These are phyloP conservation scores for Cladobotryum mycophilum DNA, from an alignment of 2,329 filamentous ascomycete species.

Conservation along the genomic window DNA sequence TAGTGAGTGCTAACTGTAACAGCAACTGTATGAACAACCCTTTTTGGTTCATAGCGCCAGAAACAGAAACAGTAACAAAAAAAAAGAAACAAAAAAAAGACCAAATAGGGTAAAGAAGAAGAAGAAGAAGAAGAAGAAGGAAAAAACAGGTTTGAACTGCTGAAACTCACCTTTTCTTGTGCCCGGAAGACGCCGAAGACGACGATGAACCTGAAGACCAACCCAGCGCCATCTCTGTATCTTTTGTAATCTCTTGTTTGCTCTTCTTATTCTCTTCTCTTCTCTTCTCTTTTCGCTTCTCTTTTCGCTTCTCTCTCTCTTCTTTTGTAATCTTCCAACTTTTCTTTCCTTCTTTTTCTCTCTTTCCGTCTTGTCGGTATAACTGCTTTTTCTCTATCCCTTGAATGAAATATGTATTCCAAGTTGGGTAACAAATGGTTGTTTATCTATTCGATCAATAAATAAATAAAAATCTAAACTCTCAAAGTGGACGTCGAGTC, in stretches of 20 bases:
- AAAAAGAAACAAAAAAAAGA: too few species aligned
- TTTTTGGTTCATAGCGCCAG: background rate
- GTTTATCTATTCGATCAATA: background rate
- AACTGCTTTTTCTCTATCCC: background rate
- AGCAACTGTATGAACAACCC: too few species aligned
- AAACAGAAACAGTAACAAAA: background rate
- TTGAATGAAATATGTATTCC: background rate
- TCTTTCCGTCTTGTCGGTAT: background rate
- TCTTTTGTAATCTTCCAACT: background rate
- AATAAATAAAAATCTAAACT: background rate
- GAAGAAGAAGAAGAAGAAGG: too few species aligned
- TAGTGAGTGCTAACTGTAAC: too few species aligned
- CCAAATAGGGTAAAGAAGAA: too few species aligned
- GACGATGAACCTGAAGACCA: background rate
- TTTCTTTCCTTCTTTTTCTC: background rate
- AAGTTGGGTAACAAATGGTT: background rate
- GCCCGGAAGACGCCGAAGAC: conserved; percentile 1
- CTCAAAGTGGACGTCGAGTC: background rate
- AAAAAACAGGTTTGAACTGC: too few species aligned
- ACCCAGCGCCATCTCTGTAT: background rate
- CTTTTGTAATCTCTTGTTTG: too few species aligned
- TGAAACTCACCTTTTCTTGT: background rate
- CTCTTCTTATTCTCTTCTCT: background rate
- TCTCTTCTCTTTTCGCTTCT: background rate
- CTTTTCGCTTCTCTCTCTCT: background rate